A percentile compares a stretch with the other conserved stretches of the same genome.
phyloP scores from a whole-genome alignment of 2,329 filamentous ascomycete species.

The Diatrype stigma region DNA sequence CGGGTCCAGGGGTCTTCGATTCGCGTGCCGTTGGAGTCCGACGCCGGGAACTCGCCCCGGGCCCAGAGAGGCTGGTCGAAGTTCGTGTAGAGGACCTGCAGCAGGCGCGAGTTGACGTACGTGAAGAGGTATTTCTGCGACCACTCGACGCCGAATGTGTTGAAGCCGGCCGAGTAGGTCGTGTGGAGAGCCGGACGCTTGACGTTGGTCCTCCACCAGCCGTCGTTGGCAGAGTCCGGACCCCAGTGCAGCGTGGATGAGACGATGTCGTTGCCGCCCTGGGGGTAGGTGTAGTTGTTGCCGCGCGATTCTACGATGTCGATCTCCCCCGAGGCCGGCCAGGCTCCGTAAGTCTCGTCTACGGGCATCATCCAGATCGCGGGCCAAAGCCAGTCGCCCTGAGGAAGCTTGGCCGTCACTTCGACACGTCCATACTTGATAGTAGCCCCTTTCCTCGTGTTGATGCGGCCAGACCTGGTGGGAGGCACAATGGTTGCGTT shows the following conservation, averaged over 20 bases:
- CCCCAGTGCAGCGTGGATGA: slow-evolving; percentile 82
- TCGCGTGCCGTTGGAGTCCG: slow-evolving; percentile 61
- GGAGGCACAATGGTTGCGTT: slow-evolving; percentile 76
- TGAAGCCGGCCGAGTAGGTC: slow-evolving; percentile 64
- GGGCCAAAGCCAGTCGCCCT: slow-evolving; percentile 85
- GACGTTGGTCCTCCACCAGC: slow-evolving; percentile 78
- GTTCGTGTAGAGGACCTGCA: slow-evolving; percentile 76
- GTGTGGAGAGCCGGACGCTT: slow-evolving; percentile 72
- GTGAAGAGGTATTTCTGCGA: slow-evolving; percentile 85
- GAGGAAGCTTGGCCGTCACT: slow-evolving; percentile 70
- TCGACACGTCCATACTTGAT: slow-evolving; percentile 82
- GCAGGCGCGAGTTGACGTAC: slow-evolving; percentile 74
- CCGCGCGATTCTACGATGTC: slow-evolving; percentile 78
- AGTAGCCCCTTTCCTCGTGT: slow-evolving; percentile 63
- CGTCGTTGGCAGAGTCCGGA: slow-evolving; percentile 66
- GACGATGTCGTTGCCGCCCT: slow-evolving; percentile 77
- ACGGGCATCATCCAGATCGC: slow-evolving; percentile 89
- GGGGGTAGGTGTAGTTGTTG: slow-evolving; percentile 72
- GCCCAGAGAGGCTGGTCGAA: slow-evolving; percentile 66
- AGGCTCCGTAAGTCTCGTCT: slow-evolving; percentile 66
- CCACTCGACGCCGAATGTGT: slow-evolving; percentile 82
- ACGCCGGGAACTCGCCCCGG: slow-evolving; percentile 62
- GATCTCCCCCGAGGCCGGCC: slow-evolving; percentile 79
- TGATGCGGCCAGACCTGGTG: slow-evolving; percentile 72
- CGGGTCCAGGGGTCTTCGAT: slow-evolving; percentile 60